A percentile compares a stretch with the other conserved stretches of the same genome.
These are phyloP conservation scores for Podila verticillata DNA, from an alignment of 192 early-diverging fungal genomes.

Conservation along the genomic window DNA sequence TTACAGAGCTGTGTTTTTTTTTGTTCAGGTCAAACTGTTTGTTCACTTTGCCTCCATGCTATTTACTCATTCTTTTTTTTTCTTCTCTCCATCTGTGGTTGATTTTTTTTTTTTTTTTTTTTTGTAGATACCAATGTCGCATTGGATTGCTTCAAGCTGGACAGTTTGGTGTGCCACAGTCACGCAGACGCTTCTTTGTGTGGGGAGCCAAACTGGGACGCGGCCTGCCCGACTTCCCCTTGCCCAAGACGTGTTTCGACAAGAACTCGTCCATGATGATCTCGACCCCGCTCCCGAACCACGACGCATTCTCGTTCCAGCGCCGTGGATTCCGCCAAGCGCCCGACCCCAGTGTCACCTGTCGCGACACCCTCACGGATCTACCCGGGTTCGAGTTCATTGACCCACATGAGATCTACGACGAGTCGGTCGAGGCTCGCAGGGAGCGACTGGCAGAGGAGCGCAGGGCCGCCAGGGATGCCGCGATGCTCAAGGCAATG, in stretches of 20 bases:
- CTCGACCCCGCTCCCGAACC: slow-evolving; percentile 50
- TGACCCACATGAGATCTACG: slow-evolving; percentile 60
- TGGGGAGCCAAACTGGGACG: slow-evolving; percentile 67
- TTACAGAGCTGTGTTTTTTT: no score
- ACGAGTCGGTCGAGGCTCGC: slow-evolving; percentile 37
- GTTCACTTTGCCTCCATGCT: no score
- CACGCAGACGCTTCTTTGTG: slow-evolving; percentile 71
- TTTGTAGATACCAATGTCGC: slow-evolving; percentile 62
- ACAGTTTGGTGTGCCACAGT: slow-evolving; percentile 70
- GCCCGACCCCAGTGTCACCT: slow-evolving; percentile 64
- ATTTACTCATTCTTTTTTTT: no score
- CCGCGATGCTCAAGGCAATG: no score
- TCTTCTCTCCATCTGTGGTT: no score
- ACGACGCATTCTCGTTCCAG: slow-evolving; percentile 50
- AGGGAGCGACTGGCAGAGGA: background rate
- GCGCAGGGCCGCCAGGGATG: no score
- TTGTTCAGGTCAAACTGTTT: no score
- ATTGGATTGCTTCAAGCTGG: slow-evolving; percentile 74
- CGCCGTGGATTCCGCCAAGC: slow-evolving; percentile 58
- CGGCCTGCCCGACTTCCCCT: slow-evolving; percentile 66
- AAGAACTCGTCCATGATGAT: slow-evolving; percentile 54
- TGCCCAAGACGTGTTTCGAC: slow-evolving; percentile 62
- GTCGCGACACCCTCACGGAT: slow-evolving; percentile 74
- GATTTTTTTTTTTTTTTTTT: background rate
- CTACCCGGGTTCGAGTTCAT: slow-evolving; percentile 74